These are phyloP conservation scores for Russula emetica DNA, from an alignment of 768 basidiomycete species.

Conservation along the genomic window DNA sequence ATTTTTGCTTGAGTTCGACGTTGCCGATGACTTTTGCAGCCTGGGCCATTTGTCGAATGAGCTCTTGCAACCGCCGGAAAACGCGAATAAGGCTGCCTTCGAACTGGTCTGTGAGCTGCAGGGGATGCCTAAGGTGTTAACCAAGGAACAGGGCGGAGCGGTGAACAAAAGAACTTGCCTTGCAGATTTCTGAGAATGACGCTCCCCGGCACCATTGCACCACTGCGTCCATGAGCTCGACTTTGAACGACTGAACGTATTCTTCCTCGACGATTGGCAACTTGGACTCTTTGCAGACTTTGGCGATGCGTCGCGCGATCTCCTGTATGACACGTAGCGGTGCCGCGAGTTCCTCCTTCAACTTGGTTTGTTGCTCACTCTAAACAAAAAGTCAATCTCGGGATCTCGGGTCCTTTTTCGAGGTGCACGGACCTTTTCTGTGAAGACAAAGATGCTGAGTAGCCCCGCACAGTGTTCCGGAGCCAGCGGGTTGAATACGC, in stretches of 20 bases:
- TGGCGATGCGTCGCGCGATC: conserved; percentile 91
- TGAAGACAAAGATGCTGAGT: conserved; percentile 97
- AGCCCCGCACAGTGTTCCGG: conserved; percentile 93
- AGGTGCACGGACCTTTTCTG: conserved; percentile 71
- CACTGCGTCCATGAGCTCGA: conserved; percentile 97
- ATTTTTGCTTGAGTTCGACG: conserved; percentile 87
- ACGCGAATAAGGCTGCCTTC: conserved; percentile 96
- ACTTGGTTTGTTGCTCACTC: conserved; percentile 81
- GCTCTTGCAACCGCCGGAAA: conserved; percentile 89
- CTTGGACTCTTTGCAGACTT: conserved; percentile 92
- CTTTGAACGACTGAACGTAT: conserved; percentile 95
- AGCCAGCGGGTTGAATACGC: conserved; percentile 82
- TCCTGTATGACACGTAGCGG: conserved; percentile 96
- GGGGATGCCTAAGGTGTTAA: neutral
- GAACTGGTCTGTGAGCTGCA: conserved; percentile 89
- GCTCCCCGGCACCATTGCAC: conserved; percentile 98
- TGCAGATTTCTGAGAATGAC: conserved; percentile 93
- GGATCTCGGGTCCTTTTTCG: neutral
- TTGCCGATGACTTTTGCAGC: conserved; percentile 98
- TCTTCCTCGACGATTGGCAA: conserved; percentile 86
- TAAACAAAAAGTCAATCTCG: conserved; percentile 32
- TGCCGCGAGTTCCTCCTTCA: conserved; percentile 90
- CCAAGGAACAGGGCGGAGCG: neutral
- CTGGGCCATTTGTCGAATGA: conserved; percentile 92
- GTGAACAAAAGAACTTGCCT: conserved; percentile 47